Percentiles rank a stretch among this genome's conserved stretches.
These are phyloP conservation scores for Fennellomyces sp. DNA, from an alignment of 371 early-diverging fungal genomes.

Conservation along the genomic window DNA sequence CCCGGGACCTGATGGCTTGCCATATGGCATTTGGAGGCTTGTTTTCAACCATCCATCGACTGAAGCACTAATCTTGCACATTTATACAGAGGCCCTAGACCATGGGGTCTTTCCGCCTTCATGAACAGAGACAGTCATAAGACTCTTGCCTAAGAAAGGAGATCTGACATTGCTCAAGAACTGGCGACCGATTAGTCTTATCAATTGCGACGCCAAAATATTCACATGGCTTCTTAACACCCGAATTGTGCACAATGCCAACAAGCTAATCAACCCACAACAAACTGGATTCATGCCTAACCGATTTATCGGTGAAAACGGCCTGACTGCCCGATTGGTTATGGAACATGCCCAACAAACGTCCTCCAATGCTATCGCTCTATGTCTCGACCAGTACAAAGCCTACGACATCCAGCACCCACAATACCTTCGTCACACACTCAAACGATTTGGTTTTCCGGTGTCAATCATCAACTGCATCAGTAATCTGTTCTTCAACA, in stretches of 20 bases:
- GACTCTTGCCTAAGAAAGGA: slow-evolving; percentile 28
- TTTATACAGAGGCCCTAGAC: slow-evolving; percentile 20
- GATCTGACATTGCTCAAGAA: slow-evolving; percentile 16
- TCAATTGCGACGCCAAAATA: slow-evolving; percentile 19
- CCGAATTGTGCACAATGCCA: slow-evolving; percentile 2
- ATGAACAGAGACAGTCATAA: slow-evolving; percentile 24
- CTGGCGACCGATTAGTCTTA: slow-evolving; percentile 30
- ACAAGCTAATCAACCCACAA: slow-evolving; percentile 12
- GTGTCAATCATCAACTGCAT: background rate
- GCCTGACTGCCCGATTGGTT: background rate
- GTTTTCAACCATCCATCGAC: slow-evolving; percentile 2
- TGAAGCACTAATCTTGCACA: background rate
- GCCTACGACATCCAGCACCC: slow-evolving; percentile 19
- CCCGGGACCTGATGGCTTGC: slow-evolving; percentile 12
- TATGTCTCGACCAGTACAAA: slow-evolving; percentile 12
- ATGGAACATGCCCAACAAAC: slow-evolving; percentile 10
- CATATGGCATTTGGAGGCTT: slow-evolving; percentile 9
- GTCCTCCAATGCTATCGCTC: background rate
- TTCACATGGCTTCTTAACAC: slow-evolving; percentile 15
- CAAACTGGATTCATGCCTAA: slow-evolving; percentile 10
- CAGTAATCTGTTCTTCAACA: slow-evolving; percentile 18
- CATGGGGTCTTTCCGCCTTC: slow-evolving; percentile 8
- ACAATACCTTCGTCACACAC: slow-evolving; percentile 1
- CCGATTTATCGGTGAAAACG: slow-evolving; percentile 16
- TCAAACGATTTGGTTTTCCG: slow-evolving; percentile 13